These are phyloP conservation scores for Glycine tomentella DNA, from an alignment of 306 rosid species.

Conservation along the genomic window DNA sequence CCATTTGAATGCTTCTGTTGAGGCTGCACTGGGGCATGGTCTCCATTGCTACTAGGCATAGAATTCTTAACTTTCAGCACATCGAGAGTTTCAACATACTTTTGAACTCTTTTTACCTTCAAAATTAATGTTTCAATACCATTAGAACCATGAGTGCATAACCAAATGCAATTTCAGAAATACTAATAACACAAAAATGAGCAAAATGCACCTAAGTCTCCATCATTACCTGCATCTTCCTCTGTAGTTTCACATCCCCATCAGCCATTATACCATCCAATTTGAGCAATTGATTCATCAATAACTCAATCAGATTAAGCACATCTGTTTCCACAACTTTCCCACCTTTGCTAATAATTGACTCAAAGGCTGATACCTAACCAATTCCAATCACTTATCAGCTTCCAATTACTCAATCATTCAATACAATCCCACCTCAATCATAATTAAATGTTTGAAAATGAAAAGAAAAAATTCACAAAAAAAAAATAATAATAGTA, in stretches of 20 bases:
- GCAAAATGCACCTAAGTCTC: conserved; percentile 2
- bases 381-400: conserved; percentile 45
- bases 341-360: conserved; percentile 77
- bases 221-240: conserved; percentile 87
- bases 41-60: conserved; percentile 53
- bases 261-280: conserved; percentile 83
- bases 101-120: conserved; percentile 95
- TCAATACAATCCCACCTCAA: conserved; percentile 29
- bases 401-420: conserved; percentile 39
- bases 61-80: conserved; percentile 79
- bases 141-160: conserved; percentile 24
- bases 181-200: not conserved
- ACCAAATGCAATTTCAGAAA: not conserved
- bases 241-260: conserved; percentile 94
- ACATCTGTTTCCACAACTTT: conserved; percentile 82
- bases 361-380: conserved; percentile 89
- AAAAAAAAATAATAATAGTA: not conserved
- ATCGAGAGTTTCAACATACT: conserved; percentile 91
- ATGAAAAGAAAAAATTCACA: not conserved
- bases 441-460: conserved; percentile 3
- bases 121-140: conserved; percentile 21
- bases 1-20: conserved; percentile 59
- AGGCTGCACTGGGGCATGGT: conserved; percentile 44
- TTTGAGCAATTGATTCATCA: conserved; percentile 92
- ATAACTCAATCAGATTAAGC: conserved; percentile 72